Conservation (phyloP, 164 flowering plant species). For the Umbellularia californica region DNA sequence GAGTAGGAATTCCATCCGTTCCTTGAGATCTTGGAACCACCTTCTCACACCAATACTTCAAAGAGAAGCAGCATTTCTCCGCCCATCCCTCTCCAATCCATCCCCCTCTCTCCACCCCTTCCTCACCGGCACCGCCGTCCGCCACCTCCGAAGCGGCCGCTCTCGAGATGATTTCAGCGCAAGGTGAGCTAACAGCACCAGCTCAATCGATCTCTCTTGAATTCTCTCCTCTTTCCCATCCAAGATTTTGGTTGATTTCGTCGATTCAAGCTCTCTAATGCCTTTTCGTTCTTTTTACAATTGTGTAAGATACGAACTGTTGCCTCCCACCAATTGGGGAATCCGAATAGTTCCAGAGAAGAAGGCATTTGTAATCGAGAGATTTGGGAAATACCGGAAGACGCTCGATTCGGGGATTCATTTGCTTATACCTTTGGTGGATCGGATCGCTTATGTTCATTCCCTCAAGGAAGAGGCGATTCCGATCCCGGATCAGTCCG, state of each 20-base stretch:
- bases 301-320: conserved; percentile 36
- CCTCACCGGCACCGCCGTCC: conserved; percentile 7
- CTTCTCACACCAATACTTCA: too few relatives aligned
- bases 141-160: conserved; percentile 22
- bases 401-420: conserved; percentile 85
- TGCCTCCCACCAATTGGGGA: conserved; percentile 81
- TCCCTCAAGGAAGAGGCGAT: conserved; percentile 91
- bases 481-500: conserved; percentile 77
- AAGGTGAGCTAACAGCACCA: conserved; percentile 4
- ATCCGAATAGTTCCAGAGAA: conserved; percentile 77
- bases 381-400: conserved; percentile 81
- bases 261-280: not conserved
- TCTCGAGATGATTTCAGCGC: conserved; percentile 12
- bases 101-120: not conserved
- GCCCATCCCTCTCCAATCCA: not conserved
- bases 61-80: too few relatives aligned
- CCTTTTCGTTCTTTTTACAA: not conserved
- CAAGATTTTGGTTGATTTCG: not conserved
- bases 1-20: too few relatives aligned
- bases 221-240: not conserved
- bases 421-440: conserved; percentile 72
- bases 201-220: not conserved
- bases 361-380: conserved; percentile 77
- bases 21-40: too few relatives aligned
- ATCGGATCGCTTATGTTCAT: conserved; percentile 83